A percentile compares a stretch with the other conserved stretches of the same genome.
phyloP scores from a whole-genome alignment of 192 early-diverging fungal species.

The Umbelopsis isabellina region DNA sequence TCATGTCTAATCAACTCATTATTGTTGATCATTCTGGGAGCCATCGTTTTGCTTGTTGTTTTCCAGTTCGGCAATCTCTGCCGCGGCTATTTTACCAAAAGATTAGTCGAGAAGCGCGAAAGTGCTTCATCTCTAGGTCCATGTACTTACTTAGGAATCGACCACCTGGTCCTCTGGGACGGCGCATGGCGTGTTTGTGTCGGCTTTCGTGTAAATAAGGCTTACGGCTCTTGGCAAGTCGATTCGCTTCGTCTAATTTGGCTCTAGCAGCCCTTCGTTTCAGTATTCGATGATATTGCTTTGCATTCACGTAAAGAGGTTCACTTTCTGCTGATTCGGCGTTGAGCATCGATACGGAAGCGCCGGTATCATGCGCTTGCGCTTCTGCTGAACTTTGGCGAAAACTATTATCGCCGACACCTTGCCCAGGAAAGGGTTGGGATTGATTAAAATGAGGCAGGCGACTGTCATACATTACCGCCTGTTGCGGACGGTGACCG shows the following conservation, averaged over 20 bases:
- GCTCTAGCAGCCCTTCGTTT: slow-evolving; percentile 91
- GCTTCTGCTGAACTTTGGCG: slow-evolving; percentile 10
- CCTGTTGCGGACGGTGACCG: slow-evolving; percentile 2
- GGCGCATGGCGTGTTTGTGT: slow-evolving; percentile 96
- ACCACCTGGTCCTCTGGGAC: slow-evolving; percentile 96
- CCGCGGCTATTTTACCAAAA: not conserved
- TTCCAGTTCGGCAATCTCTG: slow-evolving; percentile 32
- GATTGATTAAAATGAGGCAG: slow-evolving; percentile 2
- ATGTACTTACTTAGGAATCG: slow-evolving; percentile 74
- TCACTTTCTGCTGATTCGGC: slow-evolving; percentile 56
- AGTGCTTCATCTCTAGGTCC: not conserved
- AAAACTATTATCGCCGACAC: slow-evolving; percentile 10
- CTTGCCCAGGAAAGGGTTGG: not conserved
- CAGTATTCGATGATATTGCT: slow-evolving; percentile 97
- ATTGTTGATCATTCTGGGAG: slow-evolving; percentile 17
- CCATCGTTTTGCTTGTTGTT: slow-evolving; percentile 1
- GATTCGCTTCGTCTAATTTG: slow-evolving; percentile 80
- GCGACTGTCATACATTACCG: slow-evolving; percentile 10
- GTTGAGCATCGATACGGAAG: not conserved
- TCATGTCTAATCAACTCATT: slow-evolving; percentile 5
- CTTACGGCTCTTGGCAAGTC: slow-evolving; percentile 74
- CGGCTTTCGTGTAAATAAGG: slow-evolving; percentile 98
- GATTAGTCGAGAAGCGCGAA: not conserved
- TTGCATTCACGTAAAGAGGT: slow-evolving; percentile 96
- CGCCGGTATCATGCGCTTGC: slow-evolving; percentile 1